These are phyloP conservation scores for Salix brachista DNA, from an alignment of 345 rosid genomes.

Conservation along the genomic window DNA sequence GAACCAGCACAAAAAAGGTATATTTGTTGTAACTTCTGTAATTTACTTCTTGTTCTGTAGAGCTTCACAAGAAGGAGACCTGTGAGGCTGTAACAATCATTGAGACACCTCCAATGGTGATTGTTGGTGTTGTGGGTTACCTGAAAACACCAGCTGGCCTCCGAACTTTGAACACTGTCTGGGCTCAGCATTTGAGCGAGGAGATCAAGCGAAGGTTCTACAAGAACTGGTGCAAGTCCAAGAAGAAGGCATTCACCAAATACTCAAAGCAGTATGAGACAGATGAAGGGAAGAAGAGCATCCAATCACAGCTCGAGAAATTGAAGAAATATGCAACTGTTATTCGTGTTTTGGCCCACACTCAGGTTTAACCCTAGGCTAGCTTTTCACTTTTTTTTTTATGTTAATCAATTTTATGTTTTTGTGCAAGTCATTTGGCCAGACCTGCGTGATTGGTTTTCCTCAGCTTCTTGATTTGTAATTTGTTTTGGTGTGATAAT, in stretches of 20 bases:
- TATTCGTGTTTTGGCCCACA: conserved; percentile 78
- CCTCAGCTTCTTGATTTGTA: not conserved
- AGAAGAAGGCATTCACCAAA: conserved; percentile 82
- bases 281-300: conserved; percentile 65
- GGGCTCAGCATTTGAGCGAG: conserved; percentile 91
- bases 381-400: not conserved
- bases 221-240: conserved; percentile 81
- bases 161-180: conserved; percentile 64
- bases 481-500: not conserved
- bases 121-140: conserved; percentile 82
- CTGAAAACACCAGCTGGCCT: conserved; percentile 76
- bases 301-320: conserved; percentile 69
- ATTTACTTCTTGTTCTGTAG: conserved; percentile 18
- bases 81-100: conserved; percentile 81
- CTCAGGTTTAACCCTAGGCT: conserved; percentile 45
- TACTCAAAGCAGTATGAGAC: conserved; percentile 53
- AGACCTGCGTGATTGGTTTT: no score
- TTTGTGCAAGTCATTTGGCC: not conserved
- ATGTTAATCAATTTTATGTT: not conserved
- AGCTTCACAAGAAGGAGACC: conserved; percentile 93
- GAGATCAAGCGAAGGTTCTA: conserved; percentile 77
- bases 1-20: not conserved
- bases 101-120: conserved; percentile 81
- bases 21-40: not conserved
- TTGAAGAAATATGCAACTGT: conserved; percentile 71